These are phyloP conservation scores for Rhytidhysteron rufulum DNA, from an alignment of 2,329 filamentous ascomycete genomes.

Conservation along the genomic window DNA sequence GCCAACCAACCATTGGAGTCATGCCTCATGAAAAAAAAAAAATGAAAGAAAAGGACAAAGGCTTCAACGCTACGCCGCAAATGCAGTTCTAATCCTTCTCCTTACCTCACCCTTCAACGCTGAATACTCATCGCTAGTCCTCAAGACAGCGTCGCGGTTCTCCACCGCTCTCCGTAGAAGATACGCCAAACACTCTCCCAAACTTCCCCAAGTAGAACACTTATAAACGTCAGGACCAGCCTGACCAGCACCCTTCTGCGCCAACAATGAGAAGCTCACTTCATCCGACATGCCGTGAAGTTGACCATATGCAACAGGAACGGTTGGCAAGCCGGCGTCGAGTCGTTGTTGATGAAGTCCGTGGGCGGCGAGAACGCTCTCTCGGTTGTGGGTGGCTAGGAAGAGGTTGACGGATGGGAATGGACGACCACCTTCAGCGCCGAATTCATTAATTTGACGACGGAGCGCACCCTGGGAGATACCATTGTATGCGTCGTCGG, in stretches of 20 bases:
- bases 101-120: too few relatives aligned
- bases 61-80: too few relatives aligned
- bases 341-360: slow-evolving; percentile 41
- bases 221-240: slow-evolving; percentile 51
- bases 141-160: slow-evolving; percentile 57
- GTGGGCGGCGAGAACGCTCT: slow-evolving; percentile 58
- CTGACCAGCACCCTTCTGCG: slow-evolving; percentile 15
- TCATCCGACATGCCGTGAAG: slow-evolving; percentile 96
- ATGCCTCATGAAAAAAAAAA: too few relatives aligned
- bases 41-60: too few relatives aligned
- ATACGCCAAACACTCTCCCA: slow-evolving; percentile 76
- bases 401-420: slow-evolving; percentile 56
- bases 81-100: too few relatives aligned
- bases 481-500: slow-evolving; percentile 63
- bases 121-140: slow-evolving; percentile 38
- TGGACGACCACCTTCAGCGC: slow-evolving; percentile 11
- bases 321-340: slow-evolving; percentile 39
- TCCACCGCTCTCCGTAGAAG: slow-evolving; percentile 55
- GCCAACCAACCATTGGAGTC: too few relatives aligned
- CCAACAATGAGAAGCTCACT: slow-evolving; percentile 56
- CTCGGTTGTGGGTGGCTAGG: slow-evolving; percentile 77
- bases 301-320: slow-evolving; percentile 66
- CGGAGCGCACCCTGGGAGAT: slow-evolving; percentile 53
- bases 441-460: slow-evolving; percentile 23
- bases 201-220: slow-evolving; percentile 54